These are phyloP conservation scores for Saccharomycopsis vini DNA, from an alignment of 805 yeast species.

Conservation along the genomic window DNA sequence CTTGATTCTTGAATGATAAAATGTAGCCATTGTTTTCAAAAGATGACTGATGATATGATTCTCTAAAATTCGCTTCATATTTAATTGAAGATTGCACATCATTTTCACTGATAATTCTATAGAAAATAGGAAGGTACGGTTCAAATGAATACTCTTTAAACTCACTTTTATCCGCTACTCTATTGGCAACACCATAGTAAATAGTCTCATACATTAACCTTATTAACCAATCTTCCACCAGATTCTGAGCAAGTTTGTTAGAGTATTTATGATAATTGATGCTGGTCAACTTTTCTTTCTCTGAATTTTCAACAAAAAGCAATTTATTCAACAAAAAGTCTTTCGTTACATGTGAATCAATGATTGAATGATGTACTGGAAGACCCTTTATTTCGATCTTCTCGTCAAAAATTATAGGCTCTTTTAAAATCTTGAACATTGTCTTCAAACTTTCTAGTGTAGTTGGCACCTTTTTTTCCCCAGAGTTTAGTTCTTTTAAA, in stretches of 20 bases:
- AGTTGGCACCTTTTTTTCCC: slow-evolving; percentile 19
- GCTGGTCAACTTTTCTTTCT: slow-evolving; percentile 19
- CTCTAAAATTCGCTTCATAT: slow-evolving; percentile 20
- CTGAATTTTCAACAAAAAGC: slow-evolving; percentile 33
- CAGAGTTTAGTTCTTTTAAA: not conserved
- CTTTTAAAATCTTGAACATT: slow-evolving; percentile 52
- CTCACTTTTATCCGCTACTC: slow-evolving; percentile 22
- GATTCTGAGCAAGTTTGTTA: slow-evolving; percentile 26
- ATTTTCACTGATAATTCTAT: slow-evolving; percentile 24
- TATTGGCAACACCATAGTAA: slow-evolving; percentile 29
- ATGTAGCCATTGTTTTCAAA: not conserved
- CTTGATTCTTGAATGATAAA: slow-evolving; percentile 20
- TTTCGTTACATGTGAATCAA: slow-evolving; percentile 52
- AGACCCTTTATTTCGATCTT: slow-evolving; percentile 47
- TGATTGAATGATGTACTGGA: slow-evolving; percentile 37
- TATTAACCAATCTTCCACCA: slow-evolving; percentile 39
- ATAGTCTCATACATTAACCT: slow-evolving; percentile 48
- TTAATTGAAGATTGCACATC: slow-evolving; percentile 25
- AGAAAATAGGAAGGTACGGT: slow-evolving; percentile 21
- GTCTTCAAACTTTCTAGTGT: slow-evolving; percentile 53
- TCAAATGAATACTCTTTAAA: slow-evolving; percentile 24
- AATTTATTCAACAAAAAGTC: slow-evolving; percentile 40
- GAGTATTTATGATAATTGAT: slow-evolving; percentile 38
- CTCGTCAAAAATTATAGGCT: slow-evolving; percentile 47
- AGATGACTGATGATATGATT: not conserved